These are phyloP conservation scores for Xylaria sp. DNA, from an alignment of 2,329 filamentous ascomycete genomes.

Conservation along the genomic window DNA sequence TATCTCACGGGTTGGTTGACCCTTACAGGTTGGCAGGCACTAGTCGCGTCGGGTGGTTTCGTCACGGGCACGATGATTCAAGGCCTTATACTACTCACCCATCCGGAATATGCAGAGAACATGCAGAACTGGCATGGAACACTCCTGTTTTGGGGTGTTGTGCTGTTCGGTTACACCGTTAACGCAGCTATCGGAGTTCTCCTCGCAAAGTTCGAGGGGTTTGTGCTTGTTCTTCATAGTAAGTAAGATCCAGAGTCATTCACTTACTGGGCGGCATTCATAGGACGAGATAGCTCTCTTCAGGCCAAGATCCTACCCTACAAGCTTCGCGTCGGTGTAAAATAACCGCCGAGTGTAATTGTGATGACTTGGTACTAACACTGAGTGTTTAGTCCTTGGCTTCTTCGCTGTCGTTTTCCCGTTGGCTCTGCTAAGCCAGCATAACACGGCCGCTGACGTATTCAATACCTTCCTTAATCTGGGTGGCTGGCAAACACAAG, in stretches of 20 bases:
- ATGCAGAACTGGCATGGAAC: slow-evolving; percentile 39
- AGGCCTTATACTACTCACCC: slow-evolving; percentile 34
- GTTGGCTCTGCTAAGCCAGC: slow-evolving; percentile 52
- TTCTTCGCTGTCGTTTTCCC: slow-evolving; percentile 42
- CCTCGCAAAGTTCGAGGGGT: slow-evolving; percentile 54
- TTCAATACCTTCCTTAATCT: slow-evolving; percentile 61
- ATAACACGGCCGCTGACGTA: slow-evolving; percentile 52
- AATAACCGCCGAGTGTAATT: not conserved
- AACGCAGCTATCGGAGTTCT: slow-evolving; percentile 47
- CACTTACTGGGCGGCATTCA: not conserved
- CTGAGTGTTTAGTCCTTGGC: slow-evolving; percentile 46
- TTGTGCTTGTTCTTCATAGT: slow-evolving; percentile 53
- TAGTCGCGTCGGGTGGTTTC: slow-evolving; percentile 27
- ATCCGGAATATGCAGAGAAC: slow-evolving; percentile 32
- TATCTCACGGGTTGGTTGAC: slow-evolving; percentile 42
- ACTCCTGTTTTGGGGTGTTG: slow-evolving; percentile 50
- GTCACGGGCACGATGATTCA: slow-evolving; percentile 39
- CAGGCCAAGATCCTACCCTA: not conserved
- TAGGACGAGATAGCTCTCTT: not conserved
- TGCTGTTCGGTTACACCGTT: slow-evolving; percentile 55
- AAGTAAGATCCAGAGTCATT: not conserved
- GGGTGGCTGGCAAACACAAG: slow-evolving; percentile 59
- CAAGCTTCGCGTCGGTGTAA: not conserved
- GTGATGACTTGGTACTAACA: not conserved
- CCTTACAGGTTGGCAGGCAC: slow-evolving; percentile 38